Conservation (phyloP, 2,329 filamentous ascomycete genomes). For the Alternaria postmessia region DNA sequence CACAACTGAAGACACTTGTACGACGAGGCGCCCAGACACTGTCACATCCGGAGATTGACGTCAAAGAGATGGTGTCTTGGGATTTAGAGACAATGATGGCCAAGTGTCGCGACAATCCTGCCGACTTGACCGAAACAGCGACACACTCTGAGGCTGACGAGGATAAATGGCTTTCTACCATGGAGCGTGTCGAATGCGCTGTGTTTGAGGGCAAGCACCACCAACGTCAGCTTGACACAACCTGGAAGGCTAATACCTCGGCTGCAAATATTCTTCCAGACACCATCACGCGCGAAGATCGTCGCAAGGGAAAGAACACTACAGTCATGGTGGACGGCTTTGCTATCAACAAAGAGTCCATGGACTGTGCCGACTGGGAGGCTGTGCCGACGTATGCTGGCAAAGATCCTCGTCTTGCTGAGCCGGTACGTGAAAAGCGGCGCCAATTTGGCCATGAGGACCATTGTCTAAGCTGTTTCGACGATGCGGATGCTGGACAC, state of each 20-base stretch:
- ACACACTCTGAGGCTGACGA: slow-evolving; percentile 59
- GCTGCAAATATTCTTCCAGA: slow-evolving; percentile 49
- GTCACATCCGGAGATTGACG: slow-evolving; percentile 61
- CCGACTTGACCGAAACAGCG: slow-evolving; percentile 50
- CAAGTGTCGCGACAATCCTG: slow-evolving; percentile 62
- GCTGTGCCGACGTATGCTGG: slow-evolving; percentile 66
- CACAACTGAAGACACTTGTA: slow-evolving; percentile 63
- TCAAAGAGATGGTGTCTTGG: slow-evolving; percentile 66
- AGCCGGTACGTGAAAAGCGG: slow-evolving; percentile 60
- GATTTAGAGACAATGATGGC: slow-evolving; percentile 62
- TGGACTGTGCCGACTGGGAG: slow-evolving; percentile 63
- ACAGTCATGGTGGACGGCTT: slow-evolving; percentile 66
- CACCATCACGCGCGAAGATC: slow-evolving; percentile 56
- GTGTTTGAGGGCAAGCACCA: slow-evolving; percentile 66
- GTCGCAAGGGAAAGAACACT: slow-evolving; percentile 64
- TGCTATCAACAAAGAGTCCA: slow-evolving; percentile 64
- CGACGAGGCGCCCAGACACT: slow-evolving; percentile 64
- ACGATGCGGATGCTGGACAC: slow-evolving; percentile 55
- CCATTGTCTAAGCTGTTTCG: slow-evolving; percentile 61
- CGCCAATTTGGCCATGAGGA: slow-evolving; percentile 57
- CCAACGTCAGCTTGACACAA: slow-evolving; percentile 49
- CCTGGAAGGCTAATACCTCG: slow-evolving; percentile 30
- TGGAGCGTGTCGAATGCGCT: slow-evolving; percentile 65
- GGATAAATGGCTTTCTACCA: slow-evolving; percentile 63
- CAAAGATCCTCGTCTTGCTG: slow-evolving; percentile 62